These are phyloP conservation scores for Hypoxylon sp. DNA, from an alignment of 2,329 filamentous ascomycete species.

Conservation along the genomic window DNA sequence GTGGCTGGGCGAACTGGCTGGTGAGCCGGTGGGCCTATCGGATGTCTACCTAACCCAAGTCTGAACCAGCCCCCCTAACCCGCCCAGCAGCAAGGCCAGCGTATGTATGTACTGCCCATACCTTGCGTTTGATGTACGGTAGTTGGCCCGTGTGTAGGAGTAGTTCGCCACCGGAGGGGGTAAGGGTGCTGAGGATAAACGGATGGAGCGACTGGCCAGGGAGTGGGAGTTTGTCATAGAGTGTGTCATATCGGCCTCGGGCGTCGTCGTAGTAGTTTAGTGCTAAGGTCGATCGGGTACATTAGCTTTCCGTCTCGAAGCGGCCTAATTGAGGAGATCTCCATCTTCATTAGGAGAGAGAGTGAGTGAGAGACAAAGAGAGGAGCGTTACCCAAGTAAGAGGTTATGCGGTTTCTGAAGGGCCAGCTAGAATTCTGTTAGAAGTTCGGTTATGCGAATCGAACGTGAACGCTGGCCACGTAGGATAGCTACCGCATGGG, in stretches of 20 bases:
- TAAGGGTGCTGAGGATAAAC: not conserved
- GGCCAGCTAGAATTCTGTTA: not conserved
- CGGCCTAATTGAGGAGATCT: not conserved
- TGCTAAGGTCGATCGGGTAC: not conserved
- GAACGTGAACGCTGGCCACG: constrained; percentile 11
- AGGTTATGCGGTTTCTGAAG: constrained; percentile 16
- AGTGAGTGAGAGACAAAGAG: too few relatives aligned
- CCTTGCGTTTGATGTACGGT: constrained; percentile 5
- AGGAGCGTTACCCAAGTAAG: not conserved
- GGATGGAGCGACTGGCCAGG: not conserved
- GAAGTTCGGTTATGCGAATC: not conserved
- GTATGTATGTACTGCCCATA: constrained; percentile 13
- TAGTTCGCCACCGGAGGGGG: not conserved
- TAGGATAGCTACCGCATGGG: constrained; percentile 10
- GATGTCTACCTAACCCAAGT: constrained; percentile 25
- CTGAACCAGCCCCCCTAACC: constrained; percentile 13
- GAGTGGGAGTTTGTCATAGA: not conserved
- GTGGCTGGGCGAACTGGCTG: constrained; percentile 2
- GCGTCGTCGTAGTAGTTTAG: not conserved
- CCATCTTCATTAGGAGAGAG: not conserved
- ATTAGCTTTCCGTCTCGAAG: not conserved
- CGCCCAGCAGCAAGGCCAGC: not conserved
- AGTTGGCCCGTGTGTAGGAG: not conserved
- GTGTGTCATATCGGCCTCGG: not conserved
- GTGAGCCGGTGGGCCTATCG: constrained; percentile 29